Conservation (phyloP, 352 stramenopile species). For the Phytopythium sindhum region DNA sequence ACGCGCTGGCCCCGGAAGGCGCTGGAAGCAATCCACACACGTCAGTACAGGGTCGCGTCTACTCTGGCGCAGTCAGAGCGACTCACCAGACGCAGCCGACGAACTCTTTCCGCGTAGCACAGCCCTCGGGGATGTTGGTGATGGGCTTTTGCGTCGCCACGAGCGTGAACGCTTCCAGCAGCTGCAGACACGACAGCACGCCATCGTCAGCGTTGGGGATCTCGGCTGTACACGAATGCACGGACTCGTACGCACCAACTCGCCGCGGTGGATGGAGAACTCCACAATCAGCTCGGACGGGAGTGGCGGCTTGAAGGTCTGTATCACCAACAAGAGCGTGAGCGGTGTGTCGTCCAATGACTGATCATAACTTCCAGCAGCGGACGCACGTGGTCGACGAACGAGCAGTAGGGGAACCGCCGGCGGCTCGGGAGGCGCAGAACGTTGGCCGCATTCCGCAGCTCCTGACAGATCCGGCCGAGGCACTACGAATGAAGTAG, state of each 20-base stretch:
- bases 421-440: slow-evolving; percentile 68
- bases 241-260: slow-evolving; percentile 38
- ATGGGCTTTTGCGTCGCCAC: slow-evolving; percentile 50
- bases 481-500: slow-evolving; percentile 22
- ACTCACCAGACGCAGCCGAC: slow-evolving; percentile 75
- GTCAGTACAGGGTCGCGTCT: not conserved
- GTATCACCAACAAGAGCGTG: not conserved
- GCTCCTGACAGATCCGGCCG: slow-evolving; percentile 49
- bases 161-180: slow-evolving; percentile 74
- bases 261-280: slow-evolving; percentile 78
- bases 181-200: slow-evolving; percentile 19
- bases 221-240: not conserved
- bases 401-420: slow-evolving; percentile 77
- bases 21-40: slow-evolving; percentile 18
- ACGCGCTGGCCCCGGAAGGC: slow-evolving; percentile 71
- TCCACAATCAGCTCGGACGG: slow-evolving; percentile 76
- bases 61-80: not conserved
- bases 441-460: slow-evolving; percentile 68
- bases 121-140: slow-evolving; percentile 53
- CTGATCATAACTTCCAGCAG: not conserved
- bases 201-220: not conserved
- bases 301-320: slow-evolving; percentile 72
- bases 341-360: not conserved
- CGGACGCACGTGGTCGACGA: slow-evolving; percentile 71
- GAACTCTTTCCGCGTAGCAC: slow-evolving; percentile 76